Base-by-base conservation (phyloP, 176 grass and related monocot genomes). In the Avena sativa region DNA sequence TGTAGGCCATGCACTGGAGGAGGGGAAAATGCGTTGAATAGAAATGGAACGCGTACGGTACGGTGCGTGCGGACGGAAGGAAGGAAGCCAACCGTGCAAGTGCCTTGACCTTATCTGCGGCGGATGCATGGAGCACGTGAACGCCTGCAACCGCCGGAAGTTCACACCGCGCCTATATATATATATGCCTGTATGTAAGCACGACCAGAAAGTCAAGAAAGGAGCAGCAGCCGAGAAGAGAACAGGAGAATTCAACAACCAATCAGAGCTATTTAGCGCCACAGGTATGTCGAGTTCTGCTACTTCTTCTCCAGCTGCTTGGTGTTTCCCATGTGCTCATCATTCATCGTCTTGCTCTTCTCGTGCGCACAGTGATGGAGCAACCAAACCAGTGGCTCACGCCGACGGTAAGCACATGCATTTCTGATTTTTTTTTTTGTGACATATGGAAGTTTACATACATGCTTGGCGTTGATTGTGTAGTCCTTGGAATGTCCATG, bases 361-460 rank as follows among this genome's bases (percentile, higher is more conserved):
- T 62, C 70, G 71, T 28, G 23, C 51, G 13, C 8, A 34, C 11
- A 63, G 80, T 25, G 77, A 81, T 87, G 91, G 88, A 90, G 40
- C 60, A 83, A 59, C 52, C 44, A n/a, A 82, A 86, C 73, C 74
- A 61, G 65, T 92, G 91, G 91, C 84, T 65, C 21, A 23, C 88
- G 50, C 57, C 75, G 20, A 71, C 52, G 84, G 91, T 90, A 87
- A 81, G 70, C 3, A 16, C 59, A 67, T 15, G 8, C 11, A 11
- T 11, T n/a, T n/a, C n/a, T n/a, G n/a, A n/a, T n/a, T n/a, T 52
- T 72, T 81, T 8, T 17, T 34, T 2, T 14, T 79, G 13, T 67
- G 46, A 56, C n/a, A 17, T 30, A 30, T 79, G 65, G 79, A 63
- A 53, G 20, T 12, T 79, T 40, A 13, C 9, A 12, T 40, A 13